Conservation (phyloP, 768 basidiomycete genomes). For the Clitopilus hobsonii region DNA sequence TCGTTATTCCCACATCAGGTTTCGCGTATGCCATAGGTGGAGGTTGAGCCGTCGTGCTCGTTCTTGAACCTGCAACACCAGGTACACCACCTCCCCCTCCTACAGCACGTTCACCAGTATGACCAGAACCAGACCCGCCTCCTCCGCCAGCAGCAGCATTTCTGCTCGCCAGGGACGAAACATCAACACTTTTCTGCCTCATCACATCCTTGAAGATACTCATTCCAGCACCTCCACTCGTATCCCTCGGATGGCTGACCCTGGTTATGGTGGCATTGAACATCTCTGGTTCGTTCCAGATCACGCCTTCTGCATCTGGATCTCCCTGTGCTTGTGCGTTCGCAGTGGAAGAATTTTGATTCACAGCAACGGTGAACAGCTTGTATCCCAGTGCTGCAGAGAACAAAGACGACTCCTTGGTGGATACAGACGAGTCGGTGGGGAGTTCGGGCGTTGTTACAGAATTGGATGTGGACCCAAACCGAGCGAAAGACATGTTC, state of each 20-base stretch:
- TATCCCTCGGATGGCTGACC: constrained; percentile 61
- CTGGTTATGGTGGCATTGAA: constrained; percentile 57
- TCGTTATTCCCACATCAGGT: constrained; percentile 52
- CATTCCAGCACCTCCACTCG: too few species aligned
- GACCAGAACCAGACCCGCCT: too few species aligned
- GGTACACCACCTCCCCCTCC: too few species aligned
- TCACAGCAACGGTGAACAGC: constrained; percentile 42
- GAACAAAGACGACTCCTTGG: constrained; percentile 43
- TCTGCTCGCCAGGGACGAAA: neutral
- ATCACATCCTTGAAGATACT: constrained; percentile 58
- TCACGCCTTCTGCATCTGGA: constrained; percentile 52
- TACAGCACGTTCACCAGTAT: too few species aligned
- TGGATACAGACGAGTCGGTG: constrained; percentile 16
- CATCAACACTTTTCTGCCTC: constrained; percentile 43
- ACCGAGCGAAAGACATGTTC: constrained; percentile 28
- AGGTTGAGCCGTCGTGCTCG: constrained; percentile 9
- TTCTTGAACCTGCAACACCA: too few species aligned
- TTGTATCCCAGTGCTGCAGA: constrained; percentile 42
- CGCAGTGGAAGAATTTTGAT: too few species aligned
- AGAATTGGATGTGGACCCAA: too few species aligned
- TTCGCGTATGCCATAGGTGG: constrained; percentile 49
- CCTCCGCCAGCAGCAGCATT: constrained; percentile 8
- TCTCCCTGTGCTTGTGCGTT: constrained; percentile 40
- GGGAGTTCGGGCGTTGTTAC: constrained; percentile 15
- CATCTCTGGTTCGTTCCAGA: constrained; percentile 59